Conservation (phyloP, 257 asterid genomes). For the Eustoma russellianum region DNA sequence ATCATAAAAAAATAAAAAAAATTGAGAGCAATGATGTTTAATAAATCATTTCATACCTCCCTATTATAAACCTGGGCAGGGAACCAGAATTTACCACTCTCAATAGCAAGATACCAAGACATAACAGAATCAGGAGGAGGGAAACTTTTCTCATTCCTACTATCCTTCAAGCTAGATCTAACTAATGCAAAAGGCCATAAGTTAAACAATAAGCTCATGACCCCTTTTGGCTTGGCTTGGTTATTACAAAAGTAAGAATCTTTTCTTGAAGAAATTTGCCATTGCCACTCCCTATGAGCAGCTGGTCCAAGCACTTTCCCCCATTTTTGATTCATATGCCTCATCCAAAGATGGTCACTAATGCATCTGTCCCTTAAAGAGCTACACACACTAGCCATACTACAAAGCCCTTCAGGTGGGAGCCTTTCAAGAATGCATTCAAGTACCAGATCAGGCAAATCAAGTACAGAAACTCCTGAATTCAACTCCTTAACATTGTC, state of each 20-base stretch:
- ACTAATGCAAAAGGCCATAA: conserved; percentile 45
- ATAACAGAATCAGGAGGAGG: conserved; percentile 57
- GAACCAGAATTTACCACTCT: conserved; percentile 71
- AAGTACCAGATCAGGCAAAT: conserved; percentile 72
- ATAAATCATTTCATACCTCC: conserved; percentile 38
- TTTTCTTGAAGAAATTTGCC: conserved; percentile 36
- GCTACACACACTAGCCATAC: conserved; percentile 56
- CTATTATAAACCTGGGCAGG: conserved; percentile 93
- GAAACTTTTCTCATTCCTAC: conserved; percentile 14
- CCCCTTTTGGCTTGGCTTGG: conserved; percentile 37
- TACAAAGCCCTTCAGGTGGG: conserved; percentile 61
- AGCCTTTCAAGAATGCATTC: conserved; percentile 80
- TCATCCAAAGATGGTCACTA: conserved; percentile 67
- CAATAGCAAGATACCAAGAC: conserved; percentile 70
- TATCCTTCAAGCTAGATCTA: conserved; percentile 30
- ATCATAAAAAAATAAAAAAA: too few species aligned
- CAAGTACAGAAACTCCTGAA: conserved; percentile 36
- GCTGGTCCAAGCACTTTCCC: conserved; percentile 47
- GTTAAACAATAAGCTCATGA: conserved; percentile 22
- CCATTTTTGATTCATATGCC: conserved; percentile 60
- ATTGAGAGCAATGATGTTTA: not conserved
- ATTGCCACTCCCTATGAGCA: conserved; percentile 49
- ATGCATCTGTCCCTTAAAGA: conserved; percentile 45
- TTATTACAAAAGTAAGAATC: conserved; percentile 27
- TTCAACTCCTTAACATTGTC: conserved; percentile 18